These are phyloP conservation scores for Rhipidocladum racemiflorum DNA, from an alignment of 176 grass and related monocot genomes.

Conservation along the genomic window DNA sequence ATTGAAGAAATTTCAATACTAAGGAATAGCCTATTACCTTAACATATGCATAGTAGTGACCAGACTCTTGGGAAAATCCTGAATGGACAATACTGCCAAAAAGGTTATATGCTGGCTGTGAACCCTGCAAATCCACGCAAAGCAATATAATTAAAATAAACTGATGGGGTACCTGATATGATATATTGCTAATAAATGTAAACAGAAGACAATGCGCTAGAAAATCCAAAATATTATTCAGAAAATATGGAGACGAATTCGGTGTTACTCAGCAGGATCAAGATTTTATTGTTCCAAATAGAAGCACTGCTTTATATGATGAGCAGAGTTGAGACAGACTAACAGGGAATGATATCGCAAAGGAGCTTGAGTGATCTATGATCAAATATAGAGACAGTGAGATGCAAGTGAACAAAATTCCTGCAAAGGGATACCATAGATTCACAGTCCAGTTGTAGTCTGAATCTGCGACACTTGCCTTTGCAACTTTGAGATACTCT, in stretches of 20 bases:
- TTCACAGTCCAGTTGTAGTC: background rate
- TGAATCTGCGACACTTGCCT: background rate
- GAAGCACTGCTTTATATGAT: background rate
- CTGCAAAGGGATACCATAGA: background rate
- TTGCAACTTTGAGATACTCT: background rate
- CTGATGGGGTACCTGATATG: background rate
- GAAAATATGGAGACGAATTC: background rate
- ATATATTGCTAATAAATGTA: background rate
- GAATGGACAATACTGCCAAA: constrained; percentile 92
- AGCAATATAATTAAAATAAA: constrained; percentile 34
- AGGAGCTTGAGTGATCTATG: background rate
- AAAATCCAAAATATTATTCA: background rate
- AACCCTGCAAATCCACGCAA: constrained; percentile 55
- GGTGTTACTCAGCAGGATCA: background rate
- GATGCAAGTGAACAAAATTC: constrained; percentile 9
- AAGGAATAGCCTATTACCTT: constrained; percentile 54
- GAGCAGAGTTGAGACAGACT: background rate
- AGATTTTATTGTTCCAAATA: background rate
- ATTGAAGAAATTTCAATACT: constrained; percentile 24
- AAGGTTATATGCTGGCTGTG: constrained; percentile 70
- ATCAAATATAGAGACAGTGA: constrained; percentile 8
- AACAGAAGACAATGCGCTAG: background rate
- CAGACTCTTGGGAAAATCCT: constrained; percentile 82
- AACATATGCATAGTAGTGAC: constrained; percentile 99
- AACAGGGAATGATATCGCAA: background rate